Evolutionary conservation across 257 asterid genomes (phyloP), one percentile per base, ranked within the genome.

Genomic region (Solanum boliviense): DNA sequence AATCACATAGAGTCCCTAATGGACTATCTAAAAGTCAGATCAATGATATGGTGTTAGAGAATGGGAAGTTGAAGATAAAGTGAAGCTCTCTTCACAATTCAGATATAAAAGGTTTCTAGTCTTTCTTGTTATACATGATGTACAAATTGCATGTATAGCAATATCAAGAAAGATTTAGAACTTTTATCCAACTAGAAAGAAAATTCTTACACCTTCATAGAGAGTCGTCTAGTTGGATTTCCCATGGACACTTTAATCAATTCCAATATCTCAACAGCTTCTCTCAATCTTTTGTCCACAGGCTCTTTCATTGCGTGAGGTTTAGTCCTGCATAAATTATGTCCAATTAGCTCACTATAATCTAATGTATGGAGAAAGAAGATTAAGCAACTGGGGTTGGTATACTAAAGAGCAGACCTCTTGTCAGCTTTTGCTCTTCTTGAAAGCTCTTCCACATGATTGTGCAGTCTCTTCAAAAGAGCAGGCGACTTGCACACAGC

Each of bases 361-460:
- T 10, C 25, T 82, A 31, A 46, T 29, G 11, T 82, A 82, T 48
- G 85, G 86, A 29, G 86, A 48, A 76, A 82, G 86, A 48, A 18
- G 44, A 82, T 82, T 82, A 82, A 82, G 44, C 86, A 81, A 46
- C 18, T 15, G 18, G 29, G 68, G 18, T 46, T 81, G 85, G 29
- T 81, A 27, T 46, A 29, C 31, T 86, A 32, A 73, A 46, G 84
- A 46, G 44, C 90, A 73, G 5, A 97, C 99, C 98, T 93, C 88
- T 93, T 97, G 44, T 95, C 94, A 65, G 89, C 84, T 83, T 88
- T 94, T 70, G 95, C 93, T 91, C 96, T 96, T 89, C 95, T 92
- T 39, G 94, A 70, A 60, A 94, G 96, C 72, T 94, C 98, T 89
- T 93, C 98, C 21, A 90, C 96, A 46, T 94, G 95, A 88, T 78